Evolutionary conservation across 345 rosid species (phyloP), one percentile per base, ranked within the genome.

Genomic region (Carallia brachiata): DNA sequence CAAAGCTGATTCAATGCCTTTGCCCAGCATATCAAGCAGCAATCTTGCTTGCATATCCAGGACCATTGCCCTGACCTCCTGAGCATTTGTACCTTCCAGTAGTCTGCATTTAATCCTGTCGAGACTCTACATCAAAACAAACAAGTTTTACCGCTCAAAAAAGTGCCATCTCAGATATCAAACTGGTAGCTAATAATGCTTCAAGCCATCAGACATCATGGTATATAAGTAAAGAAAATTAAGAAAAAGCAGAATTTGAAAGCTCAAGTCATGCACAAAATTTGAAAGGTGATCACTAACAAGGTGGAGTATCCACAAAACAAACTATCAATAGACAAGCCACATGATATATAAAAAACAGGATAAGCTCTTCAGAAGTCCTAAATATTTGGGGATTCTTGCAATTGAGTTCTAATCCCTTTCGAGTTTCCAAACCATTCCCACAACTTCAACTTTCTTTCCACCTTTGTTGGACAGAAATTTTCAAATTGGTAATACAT

Each of bases 21-120:
- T 96, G 63, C 99, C 99, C 58, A 96, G 81, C 99, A 96, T 96
- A 81, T 96, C 99, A 69, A 92, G 86, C 72, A 96, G 81, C 84
- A 96, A 72, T 79, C 99, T 87, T 8, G 99, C 97, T 79, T 96
- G 98, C 99, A 96, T 96, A 75, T 96, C 99, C 67, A 96, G 81
- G 76, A 96, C 99, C 99, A 96, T 90, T 80, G 99, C 99, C 79
- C 98, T 92, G 64, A 92, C 98, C 84, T 96, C 99, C 80, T 96
- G 99, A 69, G 98, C 98, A 80, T 92, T 96, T 80, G 89, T 88
- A 78, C 99, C 99, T 85, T 96, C 99, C 76, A 95, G 80, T 54
- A 95, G 81, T 80, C 99, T 86, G 78, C 99, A 95, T 78, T 95
- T 95, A 77, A 95, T 90, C 81, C 98, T 87, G 86, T 95, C 99